These are phyloP conservation scores for Veloporphyrellus conicus DNA, from an alignment of 1,284 basidiomycete genomes.

Conservation along the genomic window DNA sequence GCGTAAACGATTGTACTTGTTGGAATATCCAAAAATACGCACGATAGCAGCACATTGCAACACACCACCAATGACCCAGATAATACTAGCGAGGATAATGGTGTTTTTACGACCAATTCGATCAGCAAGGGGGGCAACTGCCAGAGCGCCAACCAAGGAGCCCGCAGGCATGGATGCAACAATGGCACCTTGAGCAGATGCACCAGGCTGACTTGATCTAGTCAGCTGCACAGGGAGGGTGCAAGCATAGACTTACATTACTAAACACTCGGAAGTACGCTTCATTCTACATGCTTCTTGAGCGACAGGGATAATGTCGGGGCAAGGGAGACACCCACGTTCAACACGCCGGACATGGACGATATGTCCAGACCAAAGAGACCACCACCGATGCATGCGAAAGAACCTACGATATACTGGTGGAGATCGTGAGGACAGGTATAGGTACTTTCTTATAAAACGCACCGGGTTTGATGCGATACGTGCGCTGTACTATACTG, in stretches of 20 bases:
- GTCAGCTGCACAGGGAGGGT: background rate
- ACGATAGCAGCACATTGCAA: slow-evolving; percentile 34
- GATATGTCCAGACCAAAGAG: slow-evolving; percentile 78
- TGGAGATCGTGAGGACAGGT: slow-evolving; percentile 4
- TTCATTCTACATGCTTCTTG: slow-evolving; percentile 44
- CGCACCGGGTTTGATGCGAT: slow-evolving; percentile 51
- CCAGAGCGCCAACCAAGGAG: slow-evolving; percentile 59
- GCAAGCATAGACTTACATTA: slow-evolving; percentile 34
- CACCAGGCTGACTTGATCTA: slow-evolving; percentile 38
- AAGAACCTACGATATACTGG: slow-evolving; percentile 67
- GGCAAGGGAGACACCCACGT: slow-evolving; percentile 37
- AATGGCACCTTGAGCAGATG: slow-evolving; percentile 65
- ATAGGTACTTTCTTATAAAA: background rate
- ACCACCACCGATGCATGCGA: slow-evolving; percentile 76
- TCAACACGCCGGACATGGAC: slow-evolving; percentile 76
- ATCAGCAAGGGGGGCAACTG: slow-evolving; percentile 61
- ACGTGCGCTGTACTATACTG: slow-evolving; percentile 42
- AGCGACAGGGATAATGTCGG: background rate
- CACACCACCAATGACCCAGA: slow-evolving; percentile 71
- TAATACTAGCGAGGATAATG: slow-evolving; percentile 57
- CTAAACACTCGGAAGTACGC: slow-evolving; percentile 51
- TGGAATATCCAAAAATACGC: background rate
- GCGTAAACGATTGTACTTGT: background rate
- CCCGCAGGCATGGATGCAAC: slow-evolving; percentile 76
- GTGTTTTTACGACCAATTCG: slow-evolving; percentile 61